Evolutionary conservation across 805 yeast genomes (phyloP).

Genomic region (Barnettozyma botsteinii): DNA sequence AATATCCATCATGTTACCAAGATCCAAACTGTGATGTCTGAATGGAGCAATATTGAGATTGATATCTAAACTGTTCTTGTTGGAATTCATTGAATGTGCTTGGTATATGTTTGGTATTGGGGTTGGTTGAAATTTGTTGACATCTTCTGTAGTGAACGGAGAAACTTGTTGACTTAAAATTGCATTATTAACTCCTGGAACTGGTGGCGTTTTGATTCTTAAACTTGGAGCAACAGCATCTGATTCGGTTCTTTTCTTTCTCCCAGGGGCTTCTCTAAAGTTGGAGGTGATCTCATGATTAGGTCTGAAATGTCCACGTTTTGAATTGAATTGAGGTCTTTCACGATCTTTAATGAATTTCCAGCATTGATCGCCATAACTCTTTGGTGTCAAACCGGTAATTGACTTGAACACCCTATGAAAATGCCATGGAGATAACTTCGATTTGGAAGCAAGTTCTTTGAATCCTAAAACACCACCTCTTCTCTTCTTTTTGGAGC

Average conservation of each 20-base stretch:
- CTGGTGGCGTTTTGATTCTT: background rate
- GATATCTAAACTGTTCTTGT: slow-evolving; percentile 21
- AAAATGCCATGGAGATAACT: slow-evolving; percentile 87
- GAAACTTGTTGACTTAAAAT: slow-evolving; percentile 5
- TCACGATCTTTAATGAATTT: slow-evolving; percentile 41
- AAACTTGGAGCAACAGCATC: slow-evolving; percentile 8
- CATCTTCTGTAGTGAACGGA: background rate
- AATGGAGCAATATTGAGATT: slow-evolving; percentile 15
- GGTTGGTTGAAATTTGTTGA: background rate
- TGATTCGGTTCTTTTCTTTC: slow-evolving; percentile 6
- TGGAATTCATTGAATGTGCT: slow-evolving; percentile 3
- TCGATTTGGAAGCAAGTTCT: slow-evolving; percentile 80
- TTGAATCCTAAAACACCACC: slow-evolving; percentile 81
- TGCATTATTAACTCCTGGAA: background rate
- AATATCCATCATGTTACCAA: slow-evolving; percentile 16
- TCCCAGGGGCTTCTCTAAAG: slow-evolving; percentile 7
- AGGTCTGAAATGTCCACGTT: slow-evolving; percentile 23
- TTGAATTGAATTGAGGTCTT: slow-evolving; percentile 14
- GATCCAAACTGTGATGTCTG: slow-evolving; percentile 25
- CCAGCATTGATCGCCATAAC: slow-evolving; percentile 81
- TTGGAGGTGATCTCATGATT: slow-evolving; percentile 18
- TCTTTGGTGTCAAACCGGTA: slow-evolving; percentile 83
- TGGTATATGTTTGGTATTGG: background rate
- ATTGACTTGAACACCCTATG: slow-evolving; percentile 85
- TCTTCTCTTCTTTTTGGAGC: slow-evolving; percentile 49